Base-by-base conservation (phyloP, 2,329 filamentous ascomycete species). In the Alternaria rosae region DNA sequence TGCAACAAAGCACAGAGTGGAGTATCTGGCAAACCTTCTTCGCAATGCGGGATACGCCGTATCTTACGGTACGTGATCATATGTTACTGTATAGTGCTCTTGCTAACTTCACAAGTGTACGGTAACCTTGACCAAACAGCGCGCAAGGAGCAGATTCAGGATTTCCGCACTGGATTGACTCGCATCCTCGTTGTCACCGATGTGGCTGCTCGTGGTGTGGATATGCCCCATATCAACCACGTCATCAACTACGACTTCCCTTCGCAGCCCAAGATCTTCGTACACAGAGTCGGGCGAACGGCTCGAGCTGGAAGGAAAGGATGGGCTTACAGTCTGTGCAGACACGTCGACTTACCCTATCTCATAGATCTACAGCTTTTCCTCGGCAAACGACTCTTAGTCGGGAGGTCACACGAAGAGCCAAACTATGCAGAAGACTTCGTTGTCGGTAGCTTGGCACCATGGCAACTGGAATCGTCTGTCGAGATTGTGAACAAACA, bases 241-340 rank as follows among this genome's bases (percentile, higher is more conserved):
- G 95, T 99, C 61, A 94, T 99, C 83, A 98, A 99, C 83, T 99
- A 97, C 80, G 94, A 98, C 76, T 99, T 99, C 68, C 94, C 95
- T 4, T 92, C 94, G 2, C 95, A 98, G 74, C 93, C 95, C 20
- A 99, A 99, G 81, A 89, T 99, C 43, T 99, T 96, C 73, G 91
- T 99, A 26, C 95, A 99, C 80, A 90, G 95, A 76, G 95, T 99
- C 48, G 95, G 95, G 72, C 90, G 95, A 81, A 99, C 96, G 25
- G 96, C 95, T 42, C 89, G 95, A 86, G 96, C 96, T 45, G 95
- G 94, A 13, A 90, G 93, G 72, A 89, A 91, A 68, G 95, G 95
- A 65, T 98, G 95, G 95, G 92, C 91, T 81, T 99, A 97, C 57
- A 97, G 92, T 82, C 85, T 99, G 21, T 90, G 98, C 25, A 87